Base-by-base conservation (phyloP, 768 basidiomycete species). In the Phlebiopsis gigantea region DNA sequence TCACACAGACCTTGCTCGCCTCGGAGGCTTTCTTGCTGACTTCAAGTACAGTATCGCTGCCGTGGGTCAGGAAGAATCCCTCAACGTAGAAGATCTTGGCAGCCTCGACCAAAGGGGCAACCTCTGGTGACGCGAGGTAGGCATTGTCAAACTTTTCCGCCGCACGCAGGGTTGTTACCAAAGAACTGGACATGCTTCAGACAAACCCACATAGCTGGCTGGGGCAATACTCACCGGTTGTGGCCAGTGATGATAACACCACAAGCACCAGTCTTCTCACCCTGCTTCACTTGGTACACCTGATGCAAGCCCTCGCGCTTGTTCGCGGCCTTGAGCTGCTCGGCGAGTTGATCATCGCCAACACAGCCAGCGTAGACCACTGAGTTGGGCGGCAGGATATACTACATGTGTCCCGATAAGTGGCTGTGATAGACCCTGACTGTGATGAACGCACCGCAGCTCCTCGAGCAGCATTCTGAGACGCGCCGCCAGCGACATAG, bases 41-140 rank as follows among this genome's bases (percentile, higher is more conserved):
- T 65, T 86, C 77, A 39, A 91, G 72, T 48, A 83, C 84, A 55
- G 81, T 79, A 55, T 84, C 82, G 56, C 80, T 69, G 45, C 97
- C 96, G 68, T 99, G 96, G 17, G 96, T 96, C 57, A 98, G 80
- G 85, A 99, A 98, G 78, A 88, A 99, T 7, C 96, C 96, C 66
- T 93, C 96, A 59, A 98, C 84, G 76, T 99, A 99, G 79, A 82
- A 97, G 69, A 82, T 81, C 68, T 89, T 86, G 57, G 95, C 96
- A 46, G 75, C 79, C 5, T 90, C 79, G 66, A 98, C 77, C 62
- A 93, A 75, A 29, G 85, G 79, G 25, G 89, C 85, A 61, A 98
- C 84, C 52, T 77, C 72, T 14, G 88, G 79, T 8, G 90, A 87
- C 8, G 81, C 77, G 44, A 99, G 79, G 73, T 98, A 93, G 4